A percentile compares a stretch with the other conserved stretches of the same genome.
Evolutionary conservation across 1,139 yeast species (phyloP).

Genomic region (Yamadazyma atlantica): DNA sequence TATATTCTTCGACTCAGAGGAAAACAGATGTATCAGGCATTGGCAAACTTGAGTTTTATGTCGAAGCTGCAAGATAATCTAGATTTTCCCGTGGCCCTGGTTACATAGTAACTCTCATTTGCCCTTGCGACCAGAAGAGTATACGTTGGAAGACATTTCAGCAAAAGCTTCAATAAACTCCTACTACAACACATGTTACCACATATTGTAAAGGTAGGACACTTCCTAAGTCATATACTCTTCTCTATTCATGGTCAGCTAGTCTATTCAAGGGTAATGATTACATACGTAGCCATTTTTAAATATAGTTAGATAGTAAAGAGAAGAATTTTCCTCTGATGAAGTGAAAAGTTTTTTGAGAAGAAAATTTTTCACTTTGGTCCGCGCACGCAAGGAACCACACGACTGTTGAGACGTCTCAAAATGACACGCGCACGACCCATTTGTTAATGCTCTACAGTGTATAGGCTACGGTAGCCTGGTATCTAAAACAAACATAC

Average conservation of each 20-base stretch:
- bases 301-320: constrained; percentile 3
- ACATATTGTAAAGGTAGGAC: no score
- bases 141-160: no score
- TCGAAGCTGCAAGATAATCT: constrained; percentile 47
- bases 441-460: neutral
- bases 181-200: no score
- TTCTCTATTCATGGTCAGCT: neutral
- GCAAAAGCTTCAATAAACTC: no score
- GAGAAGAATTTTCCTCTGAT: constrained; percentile 6
- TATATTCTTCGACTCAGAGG: constrained; percentile 40
- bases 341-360: constrained; percentile 1
- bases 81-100: constrained; percentile 39
- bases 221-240: no score
- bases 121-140: constrained; percentile 6
- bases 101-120: constrained; percentile 4
- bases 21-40: constrained; percentile 52
- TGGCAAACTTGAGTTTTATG: constrained; percentile 33
- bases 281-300: constrained; percentile 21
- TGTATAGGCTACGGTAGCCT: neutral
- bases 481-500: neutral
- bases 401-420: neutral
- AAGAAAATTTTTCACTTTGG: constrained; percentile 4
- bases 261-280: neutral
- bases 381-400: neutral
- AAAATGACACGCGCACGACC: neutral